phyloP scores from a whole-genome alignment of 2,329 filamentous ascomycete genomes.

The Keithomyces neogunnii region DNA sequence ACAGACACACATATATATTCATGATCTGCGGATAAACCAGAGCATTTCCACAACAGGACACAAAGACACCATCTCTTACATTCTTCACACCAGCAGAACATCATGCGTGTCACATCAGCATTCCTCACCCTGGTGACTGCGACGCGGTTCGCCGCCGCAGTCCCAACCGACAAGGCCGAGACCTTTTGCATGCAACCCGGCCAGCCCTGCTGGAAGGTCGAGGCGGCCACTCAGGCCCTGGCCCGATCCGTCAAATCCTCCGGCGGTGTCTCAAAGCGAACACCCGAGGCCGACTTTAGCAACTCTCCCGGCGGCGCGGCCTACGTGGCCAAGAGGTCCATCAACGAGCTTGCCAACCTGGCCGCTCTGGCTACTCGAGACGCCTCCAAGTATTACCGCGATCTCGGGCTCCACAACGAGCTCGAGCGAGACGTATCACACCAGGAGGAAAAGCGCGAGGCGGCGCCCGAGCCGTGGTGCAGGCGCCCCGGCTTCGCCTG shows the following conservation, averaged over 20 bases:
- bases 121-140: conserved; percentile 32
- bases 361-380: conserved; percentile 22
- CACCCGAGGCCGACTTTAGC: conserved; percentile 17
- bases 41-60: too few relatives aligned
- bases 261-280: conserved; percentile 17
- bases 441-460: conserved; percentile 12
- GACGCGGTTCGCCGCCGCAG: conserved; percentile 21
- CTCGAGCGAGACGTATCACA: conserved; percentile 14
- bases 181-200: conserved; percentile 20
- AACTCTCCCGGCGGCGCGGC: conserved; percentile 27
- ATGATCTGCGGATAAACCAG: background rate
- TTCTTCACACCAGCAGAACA: conserved; percentile 5
- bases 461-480: conserved; percentile 23
- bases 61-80: background rate
- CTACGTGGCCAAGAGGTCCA: conserved; percentile 27
- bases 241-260: conserved; percentile 15
- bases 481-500: conserved; percentile 29
- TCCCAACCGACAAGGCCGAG: conserved; percentile 4
- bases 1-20: too few relatives aligned
- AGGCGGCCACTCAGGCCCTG: conserved; percentile 16
- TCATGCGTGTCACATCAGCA: conserved; percentile 13
- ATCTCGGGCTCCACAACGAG: conserved; percentile 19
- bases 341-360: conserved; percentile 29
- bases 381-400: conserved; percentile 22
- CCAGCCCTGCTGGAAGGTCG: conserved; percentile 26